phyloP scores from a whole-genome alignment of 2,329 filamentous ascomycete genomes.

The Penicillium griseofulvum region DNA sequence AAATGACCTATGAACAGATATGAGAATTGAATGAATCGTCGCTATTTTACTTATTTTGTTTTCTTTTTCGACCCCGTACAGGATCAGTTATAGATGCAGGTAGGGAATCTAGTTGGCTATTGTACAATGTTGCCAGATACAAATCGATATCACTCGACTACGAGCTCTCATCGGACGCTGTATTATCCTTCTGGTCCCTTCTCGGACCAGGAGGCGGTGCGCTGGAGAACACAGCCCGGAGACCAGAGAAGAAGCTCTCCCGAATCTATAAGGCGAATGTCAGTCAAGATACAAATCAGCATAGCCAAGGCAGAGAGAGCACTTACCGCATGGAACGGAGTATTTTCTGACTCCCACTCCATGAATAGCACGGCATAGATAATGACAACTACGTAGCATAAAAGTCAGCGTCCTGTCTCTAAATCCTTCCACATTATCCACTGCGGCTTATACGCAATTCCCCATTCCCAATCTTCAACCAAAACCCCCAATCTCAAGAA shows the following conservation, averaged over 20 bases:
- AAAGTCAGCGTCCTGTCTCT: slow-evolving; percentile 11
- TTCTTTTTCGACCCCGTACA: neutral
- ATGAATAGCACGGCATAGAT: slow-evolving; percentile 46
- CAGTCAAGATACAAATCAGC: neutral
- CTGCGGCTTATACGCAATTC: neutral
- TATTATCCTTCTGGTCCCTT: slow-evolving; percentile 20
- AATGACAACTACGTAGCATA: slow-evolving; percentile 36
- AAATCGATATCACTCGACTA: neutral
- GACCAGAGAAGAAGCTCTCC: slow-evolving; percentile 31
- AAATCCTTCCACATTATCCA: neutral
- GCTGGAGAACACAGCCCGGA: slow-evolving; percentile 34
- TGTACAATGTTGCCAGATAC: neutral
- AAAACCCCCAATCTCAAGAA: neutral
- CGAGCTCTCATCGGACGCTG: neutral
- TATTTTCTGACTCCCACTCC: slow-evolving; percentile 44
- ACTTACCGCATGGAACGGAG: slow-evolving; percentile 43
- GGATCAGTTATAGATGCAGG: neutral
- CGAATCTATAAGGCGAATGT: slow-evolving; percentile 29
- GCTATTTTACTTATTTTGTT: neutral
- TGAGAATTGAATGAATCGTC: slow-evolving; percentile 24
- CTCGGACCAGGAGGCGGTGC: slow-evolving; percentile 30
- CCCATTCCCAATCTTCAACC: neutral
- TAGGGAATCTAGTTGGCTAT: slow-evolving; percentile 6
- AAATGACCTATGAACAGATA: slow-evolving; percentile 25
- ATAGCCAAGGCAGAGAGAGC: neutral